Evolutionary conservation across 1,284 basidiomycete species (phyloP).

Genomic region (Pseudozyma sp.): DNA sequence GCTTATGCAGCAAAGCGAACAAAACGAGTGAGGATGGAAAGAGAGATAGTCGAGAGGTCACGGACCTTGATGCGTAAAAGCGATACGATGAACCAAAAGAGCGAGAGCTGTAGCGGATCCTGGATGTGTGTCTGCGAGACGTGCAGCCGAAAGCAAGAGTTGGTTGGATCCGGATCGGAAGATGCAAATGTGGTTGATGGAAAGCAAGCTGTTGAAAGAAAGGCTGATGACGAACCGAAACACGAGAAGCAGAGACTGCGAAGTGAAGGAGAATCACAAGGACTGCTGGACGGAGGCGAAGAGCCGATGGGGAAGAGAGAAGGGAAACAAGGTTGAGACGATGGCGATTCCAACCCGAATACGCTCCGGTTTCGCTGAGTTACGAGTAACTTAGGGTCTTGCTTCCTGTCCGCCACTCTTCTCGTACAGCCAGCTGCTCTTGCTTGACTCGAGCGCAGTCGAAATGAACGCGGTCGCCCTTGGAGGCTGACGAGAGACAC

Average conservation of each 20-base stretch:
- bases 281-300: constrained; percentile 45
- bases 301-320: constrained; percentile 32
- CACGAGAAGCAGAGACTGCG: constrained; percentile 19
- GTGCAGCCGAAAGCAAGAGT: constrained; percentile 3
- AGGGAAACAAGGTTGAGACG: not conserved
- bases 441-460: too few species aligned
- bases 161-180: not conserved
- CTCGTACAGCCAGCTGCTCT: too few species aligned
- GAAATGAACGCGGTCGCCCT: not conserved
- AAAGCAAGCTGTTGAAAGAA: constrained; percentile 10
- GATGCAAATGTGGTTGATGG: constrained; percentile 36
- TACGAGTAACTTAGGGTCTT: too few species aligned
- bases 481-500: not conserved
- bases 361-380: too few species aligned
- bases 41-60: not conserved
- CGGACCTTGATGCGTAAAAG: not conserved
- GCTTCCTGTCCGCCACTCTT: too few species aligned
- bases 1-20: constrained; percentile 9
- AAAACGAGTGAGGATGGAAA: not conserved
- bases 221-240: constrained; percentile 11
- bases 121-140: constrained; percentile 1
- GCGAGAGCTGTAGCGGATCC: not conserved
- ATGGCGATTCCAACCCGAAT: not conserved
- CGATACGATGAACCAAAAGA: too few species aligned
- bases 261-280: constrained; percentile 13